Evolutionary conservation across 192 early-diverging fungal species (phyloP), one percentile per base, ranked within the genome.

Genomic region (Backusella westeae): DNA sequence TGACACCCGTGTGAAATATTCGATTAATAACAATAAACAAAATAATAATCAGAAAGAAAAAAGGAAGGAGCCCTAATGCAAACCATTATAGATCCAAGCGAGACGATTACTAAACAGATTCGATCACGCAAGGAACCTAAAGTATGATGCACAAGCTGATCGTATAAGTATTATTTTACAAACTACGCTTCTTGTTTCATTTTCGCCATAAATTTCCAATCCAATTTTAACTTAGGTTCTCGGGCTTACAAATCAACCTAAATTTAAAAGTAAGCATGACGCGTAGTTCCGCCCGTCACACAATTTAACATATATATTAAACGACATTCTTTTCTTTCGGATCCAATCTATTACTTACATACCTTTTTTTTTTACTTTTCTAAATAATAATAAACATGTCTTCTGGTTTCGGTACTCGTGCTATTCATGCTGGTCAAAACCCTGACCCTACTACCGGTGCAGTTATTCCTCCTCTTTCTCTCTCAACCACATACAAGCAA

Each of bases 401-500:
- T 69, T 19, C 65, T 71, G 89, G 92, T 19, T 98, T 99, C 76
- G 96, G 91, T 71, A 99, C 98, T 12, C 90, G 92, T 69, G 98
- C 98, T 35, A 91, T 99, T 69, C 98, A 99, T 75, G 94, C 95
- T 42, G 98, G 95, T 6, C 92, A 96, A 72, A 85, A 92, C 70
- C 93, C 95, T 46, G 97, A 99, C 78, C 91, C 94, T 29, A 80
- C 90, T 73, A 98, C 96, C 17, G 96, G 97, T 46, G 98, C 98
- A n/a, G 98, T 99, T 15, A 98, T 99, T 74, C 98, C 98, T 46
- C 88, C 98, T 15, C 86, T 99, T 39, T 95, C 93, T 23, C 90
- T 99, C 68, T 97, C 97, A 9, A 99, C 98, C 38, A 99, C 98
- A 12, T 99, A 97, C 84, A 93, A 94, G 84, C 98, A 99, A 87